phyloP scores from a whole-genome alignment of 768 basidiomycete genomes.

The Daedaleopsis nitida region DNA sequence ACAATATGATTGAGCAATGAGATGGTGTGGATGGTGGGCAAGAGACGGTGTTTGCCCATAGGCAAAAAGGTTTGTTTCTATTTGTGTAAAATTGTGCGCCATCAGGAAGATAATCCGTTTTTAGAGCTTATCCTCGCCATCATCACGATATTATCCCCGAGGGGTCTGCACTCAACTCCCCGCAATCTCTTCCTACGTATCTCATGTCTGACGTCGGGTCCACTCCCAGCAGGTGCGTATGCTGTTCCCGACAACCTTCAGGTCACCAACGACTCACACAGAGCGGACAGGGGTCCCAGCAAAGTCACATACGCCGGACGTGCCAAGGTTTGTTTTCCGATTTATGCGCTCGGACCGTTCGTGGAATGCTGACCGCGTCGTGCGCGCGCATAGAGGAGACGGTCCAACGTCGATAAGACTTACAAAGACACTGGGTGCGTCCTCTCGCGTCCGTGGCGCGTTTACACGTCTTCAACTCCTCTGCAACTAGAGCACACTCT shows the following conservation, averaged over 20 bases:
- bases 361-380: slow-evolving; percentile 2
- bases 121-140: background rate
- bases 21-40: background rate
- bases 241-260: background rate
- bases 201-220: slow-evolving; percentile 16
- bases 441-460: background rate
- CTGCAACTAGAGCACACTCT: background rate
- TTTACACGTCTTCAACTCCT: background rate
- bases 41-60: background rate
- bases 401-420: slow-evolving; percentile 6
- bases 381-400: slow-evolving; percentile 14
- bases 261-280: background rate
- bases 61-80: background rate
- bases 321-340: slow-evolving; percentile 20
- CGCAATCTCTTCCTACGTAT: background rate
- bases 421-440: slow-evolving; percentile 14
- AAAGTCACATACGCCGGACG: slow-evolving; percentile 23
- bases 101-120: background rate
- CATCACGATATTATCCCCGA: background rate
- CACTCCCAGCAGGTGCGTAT: slow-evolving; percentile 17
- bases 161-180: background rate
- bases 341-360: background rate
- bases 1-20: background rate
- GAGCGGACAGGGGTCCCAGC: background rate
- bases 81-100: slow-evolving; percentile 7